Conservation (phyloP, 768 basidiomycete genomes). For the Russula dissimulans region DNA sequence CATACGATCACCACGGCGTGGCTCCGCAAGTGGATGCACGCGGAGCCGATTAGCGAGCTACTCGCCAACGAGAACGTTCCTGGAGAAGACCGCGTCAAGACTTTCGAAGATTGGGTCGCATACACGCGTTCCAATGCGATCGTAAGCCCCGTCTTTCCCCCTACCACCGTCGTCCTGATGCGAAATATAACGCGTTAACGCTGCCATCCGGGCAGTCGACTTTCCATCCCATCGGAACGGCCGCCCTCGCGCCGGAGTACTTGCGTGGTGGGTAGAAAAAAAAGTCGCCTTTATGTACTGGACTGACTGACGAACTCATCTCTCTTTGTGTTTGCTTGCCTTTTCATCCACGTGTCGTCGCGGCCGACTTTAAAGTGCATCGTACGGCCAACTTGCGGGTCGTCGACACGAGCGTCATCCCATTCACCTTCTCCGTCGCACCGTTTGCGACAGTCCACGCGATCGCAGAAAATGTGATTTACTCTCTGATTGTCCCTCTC, state of each 20-base stretch:
- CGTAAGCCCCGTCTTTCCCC: not conserved
- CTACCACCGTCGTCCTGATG: not conserved
- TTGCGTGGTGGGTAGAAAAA: constrained; percentile 23
- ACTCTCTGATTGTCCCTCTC: not conserved
- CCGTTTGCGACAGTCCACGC: constrained; percentile 18
- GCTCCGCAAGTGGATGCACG: constrained; percentile 20
- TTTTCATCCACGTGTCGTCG: constrained; percentile 31
- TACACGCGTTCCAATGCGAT: constrained; percentile 15
- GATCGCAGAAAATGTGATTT: constrained; percentile 16
- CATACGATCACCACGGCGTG: constrained; percentile 26
- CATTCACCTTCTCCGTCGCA: constrained; percentile 15
- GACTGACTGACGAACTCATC: not conserved
- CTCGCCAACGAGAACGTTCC: constrained; percentile 13
- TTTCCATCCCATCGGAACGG: constrained; percentile 26
- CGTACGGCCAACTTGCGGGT: constrained; percentile 36
- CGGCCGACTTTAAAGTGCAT: constrained; percentile 34
- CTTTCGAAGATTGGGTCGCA: constrained; percentile 14
- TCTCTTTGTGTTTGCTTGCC: not conserved
- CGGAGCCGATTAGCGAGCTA: constrained; percentile 8
- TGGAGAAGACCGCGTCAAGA: constrained; percentile 2
- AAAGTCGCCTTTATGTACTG: not conserved
- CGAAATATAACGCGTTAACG: not conserved
- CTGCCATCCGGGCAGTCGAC: constrained; percentile 2
- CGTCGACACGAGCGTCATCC: constrained; percentile 19
- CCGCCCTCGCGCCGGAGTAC: constrained; percentile 32